Conservation (phyloP, 306 rosid species). For the Cercis canadensis region DNA sequence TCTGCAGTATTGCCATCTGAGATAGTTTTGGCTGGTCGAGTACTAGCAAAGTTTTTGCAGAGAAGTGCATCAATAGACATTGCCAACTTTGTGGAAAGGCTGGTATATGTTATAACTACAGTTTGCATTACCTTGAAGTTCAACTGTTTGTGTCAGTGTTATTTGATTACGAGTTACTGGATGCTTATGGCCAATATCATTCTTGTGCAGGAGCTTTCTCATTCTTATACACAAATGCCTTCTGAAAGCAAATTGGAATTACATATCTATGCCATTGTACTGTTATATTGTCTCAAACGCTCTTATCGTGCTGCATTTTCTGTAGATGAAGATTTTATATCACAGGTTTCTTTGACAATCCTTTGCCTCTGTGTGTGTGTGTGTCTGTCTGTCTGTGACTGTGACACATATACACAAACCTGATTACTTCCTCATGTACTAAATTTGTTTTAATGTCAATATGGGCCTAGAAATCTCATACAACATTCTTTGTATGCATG, state of each 20-base stretch:
- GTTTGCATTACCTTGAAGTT: conserved; percentile 34
- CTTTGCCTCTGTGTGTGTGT: neutral
- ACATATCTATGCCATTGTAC: conserved; percentile 67
- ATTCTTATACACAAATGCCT: conserved; percentile 59
- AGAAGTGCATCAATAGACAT: conserved; percentile 45
- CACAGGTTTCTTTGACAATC: conserved; percentile 66
- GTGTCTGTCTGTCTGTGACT: neutral
- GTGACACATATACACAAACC: too few species aligned
- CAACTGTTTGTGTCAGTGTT: conserved; percentile 26
- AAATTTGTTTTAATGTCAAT: too few species aligned
- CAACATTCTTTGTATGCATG: neutral
- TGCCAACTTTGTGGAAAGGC: conserved; percentile 45
- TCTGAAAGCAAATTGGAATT: conserved; percentile 77
- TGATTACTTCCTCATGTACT: too few species aligned
- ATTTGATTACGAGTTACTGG: conserved; percentile 34
- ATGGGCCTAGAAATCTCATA: neutral
- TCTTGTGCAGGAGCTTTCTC: conserved; percentile 75
- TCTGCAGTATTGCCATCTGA: conserved; percentile 78
- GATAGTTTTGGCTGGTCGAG: conserved; percentile 87
- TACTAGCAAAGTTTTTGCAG: conserved; percentile 52
- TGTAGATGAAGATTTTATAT: conserved; percentile 52
- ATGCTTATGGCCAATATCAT: conserved; percentile 42
- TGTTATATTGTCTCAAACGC: conserved; percentile 66
- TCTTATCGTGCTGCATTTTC: conserved; percentile 47
- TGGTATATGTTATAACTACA: conserved; percentile 56